Conservation (phyloP, 2,329 filamentous ascomycete species). For the Kalmusia sp. region DNA sequence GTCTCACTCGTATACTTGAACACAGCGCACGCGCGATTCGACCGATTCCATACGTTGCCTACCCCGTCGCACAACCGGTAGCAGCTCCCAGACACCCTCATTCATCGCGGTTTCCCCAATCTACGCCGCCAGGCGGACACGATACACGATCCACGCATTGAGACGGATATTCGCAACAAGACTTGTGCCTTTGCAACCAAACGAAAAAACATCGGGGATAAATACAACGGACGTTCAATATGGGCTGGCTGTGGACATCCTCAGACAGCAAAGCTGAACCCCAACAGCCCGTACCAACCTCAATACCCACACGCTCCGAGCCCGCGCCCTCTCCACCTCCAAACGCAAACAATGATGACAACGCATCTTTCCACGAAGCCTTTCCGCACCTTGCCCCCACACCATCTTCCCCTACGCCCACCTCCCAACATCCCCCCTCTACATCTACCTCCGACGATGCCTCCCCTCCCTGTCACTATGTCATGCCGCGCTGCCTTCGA, state of each 20-base stretch:
- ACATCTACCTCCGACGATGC: slow-evolving; percentile 23
- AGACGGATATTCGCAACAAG: no score
- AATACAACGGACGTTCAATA: slow-evolving; percentile 22
- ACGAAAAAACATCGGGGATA: neutral
- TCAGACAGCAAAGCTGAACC: slow-evolving; percentile 23
- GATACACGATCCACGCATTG: slow-evolving; percentile 10
- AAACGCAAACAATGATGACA: slow-evolving; percentile 31
- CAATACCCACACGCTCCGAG: slow-evolving; percentile 25
- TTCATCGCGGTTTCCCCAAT: neutral
- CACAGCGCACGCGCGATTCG: slow-evolving; percentile 10
- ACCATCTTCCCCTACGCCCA: slow-evolving; percentile 20
- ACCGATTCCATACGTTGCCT: no score
- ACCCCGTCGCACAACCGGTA: neutral
- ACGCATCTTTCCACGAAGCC: slow-evolving; percentile 62
- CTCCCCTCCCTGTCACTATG: slow-evolving; percentile 76
- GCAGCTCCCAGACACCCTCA: slow-evolving; percentile 1
- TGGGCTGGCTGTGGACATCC: slow-evolving; percentile 53
- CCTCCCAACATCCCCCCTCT: slow-evolving; percentile 17
- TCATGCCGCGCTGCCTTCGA: slow-evolving; percentile 92
- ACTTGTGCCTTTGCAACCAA: no score
- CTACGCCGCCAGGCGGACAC: no score
- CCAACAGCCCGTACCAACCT: slow-evolving; percentile 20
- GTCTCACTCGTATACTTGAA: no score
- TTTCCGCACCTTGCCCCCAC: slow-evolving; percentile 56
- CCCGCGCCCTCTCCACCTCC: slow-evolving; percentile 41